These are phyloP conservation scores for Inga oerstediana DNA, from an alignment of 306 rosid genomes.

Conservation along the genomic window DNA sequence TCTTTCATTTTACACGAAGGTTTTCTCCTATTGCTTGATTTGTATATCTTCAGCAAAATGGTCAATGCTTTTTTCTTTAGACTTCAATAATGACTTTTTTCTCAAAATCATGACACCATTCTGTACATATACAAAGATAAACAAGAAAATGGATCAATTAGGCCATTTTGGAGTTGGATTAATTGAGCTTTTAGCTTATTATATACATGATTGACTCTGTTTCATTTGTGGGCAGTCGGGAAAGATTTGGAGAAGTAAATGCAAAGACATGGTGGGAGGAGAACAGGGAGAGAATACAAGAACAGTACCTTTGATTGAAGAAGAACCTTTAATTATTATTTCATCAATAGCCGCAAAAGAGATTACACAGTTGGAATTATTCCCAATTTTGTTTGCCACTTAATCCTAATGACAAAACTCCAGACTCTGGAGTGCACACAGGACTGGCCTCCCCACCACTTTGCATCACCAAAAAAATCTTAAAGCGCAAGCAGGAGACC, in stretches of 20 bases:
- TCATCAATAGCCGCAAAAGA: background rate
- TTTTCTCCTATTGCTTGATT: background rate
- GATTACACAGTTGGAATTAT: conserved; percentile 33
- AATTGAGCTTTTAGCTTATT: too few relatives aligned
- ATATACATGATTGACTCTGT: conserved; percentile 17
- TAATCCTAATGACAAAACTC: conserved; percentile 12
- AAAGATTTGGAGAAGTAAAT: conserved; percentile 70
- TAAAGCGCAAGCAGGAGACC: background rate
- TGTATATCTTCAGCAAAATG: background rate
- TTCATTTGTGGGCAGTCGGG: conserved; percentile 60
- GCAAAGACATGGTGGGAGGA: conserved; percentile 95
- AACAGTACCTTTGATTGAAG: conserved; percentile 68
- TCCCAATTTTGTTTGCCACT: conserved; percentile 36
- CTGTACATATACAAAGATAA: background rate
- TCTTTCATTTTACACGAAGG: background rate
- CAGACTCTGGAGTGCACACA: conserved; percentile 27
- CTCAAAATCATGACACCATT: background rate
- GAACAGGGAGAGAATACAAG: conserved; percentile 83
- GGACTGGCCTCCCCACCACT: conserved; percentile 18
- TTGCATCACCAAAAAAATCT: background rate
- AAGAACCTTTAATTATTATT: background rate
- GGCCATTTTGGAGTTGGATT: background rate
- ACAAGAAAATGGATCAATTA: background rate
- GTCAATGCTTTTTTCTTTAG: background rate
- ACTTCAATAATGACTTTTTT: background rate